Conservation (phyloP, 108 stramenopile genomes). For the Cyclostephanos tholiformis region DNA sequence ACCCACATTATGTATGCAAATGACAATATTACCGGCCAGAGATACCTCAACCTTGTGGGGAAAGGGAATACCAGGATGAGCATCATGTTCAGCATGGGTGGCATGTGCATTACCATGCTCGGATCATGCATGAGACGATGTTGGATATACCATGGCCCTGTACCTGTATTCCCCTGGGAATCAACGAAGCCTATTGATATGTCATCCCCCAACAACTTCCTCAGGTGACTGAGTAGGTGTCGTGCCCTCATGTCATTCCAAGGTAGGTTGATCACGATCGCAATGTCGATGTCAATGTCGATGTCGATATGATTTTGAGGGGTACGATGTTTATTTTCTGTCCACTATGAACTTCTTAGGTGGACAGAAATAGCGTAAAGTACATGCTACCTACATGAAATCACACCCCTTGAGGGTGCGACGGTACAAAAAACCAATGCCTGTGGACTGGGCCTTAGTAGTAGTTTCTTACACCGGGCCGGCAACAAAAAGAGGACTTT, state of each 20-base stretch:
- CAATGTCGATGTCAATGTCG: conserved; percentile 8
- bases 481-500: too few species aligned
- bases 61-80: conserved; percentile 37
- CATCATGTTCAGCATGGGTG: conserved; percentile 28
- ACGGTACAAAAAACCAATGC: too few species aligned
- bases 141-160: conserved; percentile 22
- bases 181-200: background rate
- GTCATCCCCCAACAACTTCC: conserved; percentile 41
- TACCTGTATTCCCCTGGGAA: conserved; percentile 27
- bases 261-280: too few species aligned
- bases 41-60: conserved; percentile 31
- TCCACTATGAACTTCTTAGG: too few species aligned
- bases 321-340: too few species aligned
- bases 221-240: conserved; percentile 30
- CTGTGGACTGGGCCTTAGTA: too few species aligned
- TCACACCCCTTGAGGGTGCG: too few species aligned
- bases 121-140: background rate
- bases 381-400: too few species aligned
- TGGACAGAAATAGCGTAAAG: too few species aligned
- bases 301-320: too few species aligned
- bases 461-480: too few species aligned
- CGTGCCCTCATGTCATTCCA: conserved; percentile 36
- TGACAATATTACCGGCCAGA: conserved; percentile 43
- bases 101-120: background rate
- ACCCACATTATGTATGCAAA: conserved; percentile 30